Evolutionary conservation across 2,329 filamentous ascomycete species (phyloP), one percentile per base, ranked within the genome.

Genomic region (Neocucurbitaria cava): DNA sequence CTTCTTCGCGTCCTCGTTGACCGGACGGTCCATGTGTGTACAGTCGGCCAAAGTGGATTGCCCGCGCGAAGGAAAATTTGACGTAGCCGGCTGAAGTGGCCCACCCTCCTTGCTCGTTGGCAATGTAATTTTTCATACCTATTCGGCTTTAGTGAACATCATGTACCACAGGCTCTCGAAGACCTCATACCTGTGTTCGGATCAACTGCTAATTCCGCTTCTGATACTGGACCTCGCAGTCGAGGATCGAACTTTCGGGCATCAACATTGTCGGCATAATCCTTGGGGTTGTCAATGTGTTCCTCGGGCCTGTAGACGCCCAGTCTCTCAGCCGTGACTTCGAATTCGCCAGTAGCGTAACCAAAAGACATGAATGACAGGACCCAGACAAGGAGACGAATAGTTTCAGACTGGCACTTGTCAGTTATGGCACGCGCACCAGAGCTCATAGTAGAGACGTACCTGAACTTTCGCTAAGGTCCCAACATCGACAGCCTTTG

Each of bases 51-150:
- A 77, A 81, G 59, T 82, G 79, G 40, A 82, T 82, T 20, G 75
- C 76, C 46, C 80, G 75, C 21, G 77, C 72, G 43, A 82, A 80
- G 17, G 77, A 78, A 62, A 84, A 75, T 39, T 73, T 76, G 55
- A 96, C 83, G 69, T 94, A 97, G 35, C 90, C 93, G 7, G 90
- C 81, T 59, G 92, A 96, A 18, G 95, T 99, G 1, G 93, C 91
- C 90, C 93, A 97, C 36, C 86, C 84, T 4, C 92, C 91, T 13
- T 79, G 81, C 74, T 98, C 94, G 69, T 97, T 98, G 56, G 94
- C 88, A 64, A 99, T 98, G 76, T 99, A 99, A 74, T 98, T 98
- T 78, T 98, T 99, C 94, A 99, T 96, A n/a, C 93, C 93, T 69
- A 30, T 17, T 15, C 20, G 17, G 38, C 15, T 9, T 24, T 56